Evolutionary conservation across 306 rosid genomes (phyloP).

Genomic region (Acmispon strigosus): DNA sequence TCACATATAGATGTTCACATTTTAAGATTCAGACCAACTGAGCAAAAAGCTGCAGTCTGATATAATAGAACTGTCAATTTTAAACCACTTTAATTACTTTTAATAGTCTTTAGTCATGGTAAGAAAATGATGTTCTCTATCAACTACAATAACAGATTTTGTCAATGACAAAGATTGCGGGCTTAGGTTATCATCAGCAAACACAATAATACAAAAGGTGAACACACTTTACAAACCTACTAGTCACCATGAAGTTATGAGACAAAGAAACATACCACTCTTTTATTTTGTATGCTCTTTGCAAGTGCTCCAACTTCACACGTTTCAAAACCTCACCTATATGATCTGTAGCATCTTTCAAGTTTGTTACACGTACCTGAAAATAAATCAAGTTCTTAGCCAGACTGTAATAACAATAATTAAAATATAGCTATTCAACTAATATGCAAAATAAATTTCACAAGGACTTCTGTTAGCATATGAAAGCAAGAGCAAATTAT

Average conservation of each 20-base stretch:
- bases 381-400: background rate
- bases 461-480: background rate
- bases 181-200: background rate
- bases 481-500: background rate
- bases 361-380: conserved; percentile 93
- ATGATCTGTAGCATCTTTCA: conserved; percentile 90
- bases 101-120: background rate
- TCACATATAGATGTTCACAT: background rate
- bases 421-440: background rate
- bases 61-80: background rate
- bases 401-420: background rate
- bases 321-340: conserved; percentile 95
- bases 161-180: background rate
- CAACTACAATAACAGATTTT: background rate
- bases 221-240: background rate
- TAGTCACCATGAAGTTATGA: background rate
- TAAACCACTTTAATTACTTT: background rate
- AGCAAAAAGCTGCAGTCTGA: background rate
- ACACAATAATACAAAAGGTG: background rate
- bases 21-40: background rate
- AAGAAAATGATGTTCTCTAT: background rate
- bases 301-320: conserved; percentile 75
- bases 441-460: conserved; percentile 6
- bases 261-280: conserved; percentile 50
- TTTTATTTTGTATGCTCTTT: conserved; percentile 81